A percentile compares a stretch with the other conserved stretches of the same genome.
Evolutionary conservation across 345 rosid genomes (phyloP).

Genomic region (Kandelia obovata): DNA sequence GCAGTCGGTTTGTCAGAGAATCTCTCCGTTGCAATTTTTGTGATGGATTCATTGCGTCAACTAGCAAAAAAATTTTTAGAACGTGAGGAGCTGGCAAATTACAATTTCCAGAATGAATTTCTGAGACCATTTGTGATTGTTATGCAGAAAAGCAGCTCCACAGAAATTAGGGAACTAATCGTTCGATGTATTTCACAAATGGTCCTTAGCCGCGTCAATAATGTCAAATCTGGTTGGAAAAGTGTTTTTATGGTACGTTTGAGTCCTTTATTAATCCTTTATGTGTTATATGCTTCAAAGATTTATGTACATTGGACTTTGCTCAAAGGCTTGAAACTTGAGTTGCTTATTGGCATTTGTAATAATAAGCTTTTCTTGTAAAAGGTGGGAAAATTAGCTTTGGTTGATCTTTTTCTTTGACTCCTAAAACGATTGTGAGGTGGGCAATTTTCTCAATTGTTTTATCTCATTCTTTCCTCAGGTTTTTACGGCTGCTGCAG

Average conservation of each 20-base stretch:
- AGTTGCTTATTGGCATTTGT: slow-evolving; percentile 1
- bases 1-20: slow-evolving; percentile 94
- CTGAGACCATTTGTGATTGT: slow-evolving; percentile 89
- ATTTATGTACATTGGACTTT: background rate
- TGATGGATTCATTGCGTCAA: slow-evolving; percentile 95
- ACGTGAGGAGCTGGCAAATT: slow-evolving; percentile 95
- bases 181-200: slow-evolving; percentile 94
- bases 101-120: slow-evolving; percentile 95
- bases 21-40: slow-evolving; percentile 94
- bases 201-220: slow-evolving; percentile 88
- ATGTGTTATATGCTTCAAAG: slow-evolving; percentile 1
- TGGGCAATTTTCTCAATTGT: background rate
- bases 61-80: slow-evolving; percentile 95
- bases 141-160: slow-evolving; percentile 82
- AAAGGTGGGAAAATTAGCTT: background rate
- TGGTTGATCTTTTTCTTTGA: background rate
- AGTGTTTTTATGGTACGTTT: slow-evolving; percentile 85
- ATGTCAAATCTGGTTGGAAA: slow-evolving; percentile 99
- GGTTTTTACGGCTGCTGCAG: slow-evolving; percentile 87
- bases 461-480: slow-evolving; percentile 27
- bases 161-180: slow-evolving; percentile 85
- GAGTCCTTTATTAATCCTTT: background rate
- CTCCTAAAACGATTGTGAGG: slow-evolving; percentile 3
- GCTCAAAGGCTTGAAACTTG: background rate
- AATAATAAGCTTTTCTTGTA: background rate